Percentiles rank a stretch among this genome's conserved stretches.
Evolutionary conservation across 1,139 yeast genomes (phyloP).

Genomic region (Diutina neorugosa): DNA sequence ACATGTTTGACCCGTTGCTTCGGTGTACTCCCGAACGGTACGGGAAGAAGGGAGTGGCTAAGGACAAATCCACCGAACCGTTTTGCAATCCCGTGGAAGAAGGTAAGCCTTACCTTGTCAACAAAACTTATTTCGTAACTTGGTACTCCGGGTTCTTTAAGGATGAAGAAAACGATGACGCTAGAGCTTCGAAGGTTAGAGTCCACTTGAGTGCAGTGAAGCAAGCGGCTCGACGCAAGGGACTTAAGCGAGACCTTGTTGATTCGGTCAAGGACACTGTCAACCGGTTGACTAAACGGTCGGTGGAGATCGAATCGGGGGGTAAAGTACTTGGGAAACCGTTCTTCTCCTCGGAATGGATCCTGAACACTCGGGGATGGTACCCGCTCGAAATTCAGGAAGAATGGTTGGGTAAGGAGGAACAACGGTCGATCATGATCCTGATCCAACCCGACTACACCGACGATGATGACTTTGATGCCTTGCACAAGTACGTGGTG

Average conservation of each 20-base stretch:
- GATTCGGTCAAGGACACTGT: background rate
- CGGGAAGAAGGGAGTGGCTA: slow-evolving; percentile 50
- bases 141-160: slow-evolving; percentile 63
- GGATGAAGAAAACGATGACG: slow-evolving; percentile 19
- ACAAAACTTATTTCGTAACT: slow-evolving; percentile 56
- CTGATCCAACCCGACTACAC: slow-evolving; percentile 64
- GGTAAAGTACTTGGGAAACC: slow-evolving; percentile 31
- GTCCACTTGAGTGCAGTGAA: slow-evolving; percentile 56
- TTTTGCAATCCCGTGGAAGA: slow-evolving; percentile 67
- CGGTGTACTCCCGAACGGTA: slow-evolving; percentile 78
- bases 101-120: slow-evolving; percentile 40
- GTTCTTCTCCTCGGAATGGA: slow-evolving; percentile 63
- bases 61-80: slow-evolving; percentile 50
- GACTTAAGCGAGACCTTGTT: slow-evolving; percentile 28
- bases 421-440: slow-evolving; percentile 36
- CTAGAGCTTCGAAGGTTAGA: slow-evolving; percentile 34
- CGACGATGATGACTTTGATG: slow-evolving; percentile 53
- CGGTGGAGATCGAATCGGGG: slow-evolving; percentile 26
- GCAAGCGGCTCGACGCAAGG: slow-evolving; percentile 42
- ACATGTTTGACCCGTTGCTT: slow-evolving; percentile 59
- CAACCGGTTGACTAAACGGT: slow-evolving; percentile 14
- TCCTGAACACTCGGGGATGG: slow-evolving; percentile 51
- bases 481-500: slow-evolving; percentile 37
- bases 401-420: slow-evolving; percentile 43
- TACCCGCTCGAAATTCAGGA: slow-evolving; percentile 46